Percentiles rank a stretch among this genome's conserved stretches.
phyloP scores from a whole-genome alignment of 176 grass and related monocot species.

The Miscanthus lutarioriparius region DNA sequence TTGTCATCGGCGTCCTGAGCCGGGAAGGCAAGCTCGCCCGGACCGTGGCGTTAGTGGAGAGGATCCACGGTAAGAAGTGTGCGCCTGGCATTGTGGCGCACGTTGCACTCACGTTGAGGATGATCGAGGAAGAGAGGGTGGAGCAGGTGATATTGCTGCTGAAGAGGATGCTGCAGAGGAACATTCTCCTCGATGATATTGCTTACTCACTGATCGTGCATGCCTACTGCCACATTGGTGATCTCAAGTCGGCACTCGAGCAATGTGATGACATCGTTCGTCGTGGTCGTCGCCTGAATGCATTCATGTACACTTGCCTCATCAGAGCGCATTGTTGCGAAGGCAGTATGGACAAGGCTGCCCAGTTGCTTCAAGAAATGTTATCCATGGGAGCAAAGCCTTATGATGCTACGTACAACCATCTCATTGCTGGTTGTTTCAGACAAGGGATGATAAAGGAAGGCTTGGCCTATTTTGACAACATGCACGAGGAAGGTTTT shows the following conservation, averaged over 20 bases:
- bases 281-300: slow-evolving; percentile 50
- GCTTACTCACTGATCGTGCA: slow-evolving; percentile 59
- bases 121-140: slow-evolving; percentile 51
- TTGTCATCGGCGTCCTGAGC: slow-evolving; percentile 67
- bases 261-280: slow-evolving; percentile 56
- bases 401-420: slow-evolving; percentile 68
- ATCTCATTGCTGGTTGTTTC: slow-evolving; percentile 53
- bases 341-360: slow-evolving; percentile 37
- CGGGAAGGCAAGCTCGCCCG: slow-evolving; percentile 56
- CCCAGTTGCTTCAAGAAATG: slow-evolving; percentile 63
- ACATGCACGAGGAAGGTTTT: slow-evolving; percentile 59
- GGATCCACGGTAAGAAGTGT: slow-evolving; percentile 69
- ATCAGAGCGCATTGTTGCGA: slow-evolving; percentile 42
- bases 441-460: slow-evolving; percentile 47
- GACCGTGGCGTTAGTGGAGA: slow-evolving; percentile 36
- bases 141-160: slow-evolving; percentile 67
- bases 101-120: slow-evolving; percentile 44
- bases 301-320: slow-evolving; percentile 76
- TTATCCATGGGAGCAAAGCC: slow-evolving; percentile 56
- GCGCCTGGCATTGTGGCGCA: slow-evolving; percentile 48
- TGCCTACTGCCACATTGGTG: slow-evolving; percentile 45
- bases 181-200: slow-evolving; percentile 66
- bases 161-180: slow-evolving; percentile 81
- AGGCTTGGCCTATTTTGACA: slow-evolving; percentile 50
- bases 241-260: slow-evolving; percentile 45